Percentiles rank a stretch among this genome's conserved stretches.
Conservation (phyloP, 495 filamentous ascomycete genomes). For the Neurospora sp. region DNA sequence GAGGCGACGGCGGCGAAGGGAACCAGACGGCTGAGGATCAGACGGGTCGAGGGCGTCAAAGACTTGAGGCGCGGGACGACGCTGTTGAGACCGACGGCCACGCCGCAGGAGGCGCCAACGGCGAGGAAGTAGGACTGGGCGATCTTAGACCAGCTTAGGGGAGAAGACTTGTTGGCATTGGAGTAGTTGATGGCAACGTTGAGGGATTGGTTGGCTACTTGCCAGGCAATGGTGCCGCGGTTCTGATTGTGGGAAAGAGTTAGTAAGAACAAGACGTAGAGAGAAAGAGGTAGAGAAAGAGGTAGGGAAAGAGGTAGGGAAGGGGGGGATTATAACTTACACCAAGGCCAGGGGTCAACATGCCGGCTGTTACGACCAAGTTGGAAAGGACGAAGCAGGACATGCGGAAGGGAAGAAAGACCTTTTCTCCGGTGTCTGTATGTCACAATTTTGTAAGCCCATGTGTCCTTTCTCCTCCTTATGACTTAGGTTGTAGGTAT, state of each 20-base stretch:
- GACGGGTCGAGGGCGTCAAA: constrained; percentile 59
- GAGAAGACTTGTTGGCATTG: constrained; percentile 94
- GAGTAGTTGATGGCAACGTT: constrained; percentile 96
- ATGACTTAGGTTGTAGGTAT: not conserved
- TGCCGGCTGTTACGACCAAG: constrained; percentile 91
- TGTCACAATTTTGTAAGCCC: constrained; percentile 3
- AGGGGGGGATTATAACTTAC: constrained; percentile 31
- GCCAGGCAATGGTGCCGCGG: constrained; percentile 84
- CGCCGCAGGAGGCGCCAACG: constrained; percentile 83
- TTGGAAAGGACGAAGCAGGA: constrained; percentile 91
- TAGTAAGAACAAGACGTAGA: constrained; percentile 1
- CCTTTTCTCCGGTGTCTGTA: constrained; percentile 79
- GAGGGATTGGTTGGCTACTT: constrained; percentile 92
- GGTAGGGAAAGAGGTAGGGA: not conserved
- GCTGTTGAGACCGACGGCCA: constrained; percentile 85
- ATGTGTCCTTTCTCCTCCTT: not conserved
- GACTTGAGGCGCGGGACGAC: constrained; percentile 76
- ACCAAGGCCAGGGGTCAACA: constrained; percentile 79
- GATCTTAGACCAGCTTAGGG: constrained; percentile 68
- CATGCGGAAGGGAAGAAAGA: constrained; percentile 95
- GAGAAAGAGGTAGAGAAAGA: not conserved
- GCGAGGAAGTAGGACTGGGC: constrained; percentile 85
- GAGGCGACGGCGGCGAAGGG: constrained; percentile 91
- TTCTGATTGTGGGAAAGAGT: constrained; percentile 40
- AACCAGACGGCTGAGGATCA: constrained; percentile 71